phyloP scores from a whole-genome alignment of 371 early-diverging fungal species.

The Ordospora colligata region DNA sequence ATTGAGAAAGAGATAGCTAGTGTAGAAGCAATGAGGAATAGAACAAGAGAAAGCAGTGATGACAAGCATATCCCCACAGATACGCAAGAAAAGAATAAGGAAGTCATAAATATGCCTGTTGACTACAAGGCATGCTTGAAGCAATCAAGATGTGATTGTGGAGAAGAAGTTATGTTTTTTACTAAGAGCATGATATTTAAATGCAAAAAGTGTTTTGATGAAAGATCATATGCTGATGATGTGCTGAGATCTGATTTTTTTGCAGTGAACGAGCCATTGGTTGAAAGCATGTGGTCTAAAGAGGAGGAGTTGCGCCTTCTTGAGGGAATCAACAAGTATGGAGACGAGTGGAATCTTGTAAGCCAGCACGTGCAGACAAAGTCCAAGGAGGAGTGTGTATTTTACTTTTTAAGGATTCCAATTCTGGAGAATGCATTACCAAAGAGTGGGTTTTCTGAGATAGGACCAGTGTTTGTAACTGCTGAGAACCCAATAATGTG shows the following conservation, averaged over 20 bases:
- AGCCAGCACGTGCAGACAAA: slow-evolving; percentile 78
- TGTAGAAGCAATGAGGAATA: neutral
- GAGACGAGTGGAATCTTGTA: slow-evolving; percentile 84
- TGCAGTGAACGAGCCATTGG: slow-evolving; percentile 26
- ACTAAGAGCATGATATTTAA: slow-evolving; percentile 27
- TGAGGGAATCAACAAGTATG: slow-evolving; percentile 81
- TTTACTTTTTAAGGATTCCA: slow-evolving; percentile 82
- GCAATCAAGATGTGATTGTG: slow-evolving; percentile 3
- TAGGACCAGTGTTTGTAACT: slow-evolving; percentile 66
- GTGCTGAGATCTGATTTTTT: slow-evolving; percentile 37
- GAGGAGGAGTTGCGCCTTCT: slow-evolving; percentile 80
- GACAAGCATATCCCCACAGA: neutral
- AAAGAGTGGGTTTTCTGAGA: slow-evolving; percentile 62
- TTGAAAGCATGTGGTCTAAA: slow-evolving; percentile 70
- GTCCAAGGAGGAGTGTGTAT: slow-evolving; percentile 79
- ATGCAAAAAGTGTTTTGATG: slow-evolving; percentile 48
- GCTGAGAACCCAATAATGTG: slow-evolving; percentile 89
- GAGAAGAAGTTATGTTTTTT: neutral
- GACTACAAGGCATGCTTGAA: slow-evolving; percentile 6
- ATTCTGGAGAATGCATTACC: slow-evolving; percentile 77
- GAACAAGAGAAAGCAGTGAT: slow-evolving; percentile 1
- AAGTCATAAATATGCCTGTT: neutral
- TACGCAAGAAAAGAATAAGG: neutral
- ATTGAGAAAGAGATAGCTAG: slow-evolving; percentile 1
- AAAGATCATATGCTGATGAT: slow-evolving; percentile 34